Evolutionary conservation across 208 protist species (phyloP).

Genomic region (Crithidia bombi): DNA sequence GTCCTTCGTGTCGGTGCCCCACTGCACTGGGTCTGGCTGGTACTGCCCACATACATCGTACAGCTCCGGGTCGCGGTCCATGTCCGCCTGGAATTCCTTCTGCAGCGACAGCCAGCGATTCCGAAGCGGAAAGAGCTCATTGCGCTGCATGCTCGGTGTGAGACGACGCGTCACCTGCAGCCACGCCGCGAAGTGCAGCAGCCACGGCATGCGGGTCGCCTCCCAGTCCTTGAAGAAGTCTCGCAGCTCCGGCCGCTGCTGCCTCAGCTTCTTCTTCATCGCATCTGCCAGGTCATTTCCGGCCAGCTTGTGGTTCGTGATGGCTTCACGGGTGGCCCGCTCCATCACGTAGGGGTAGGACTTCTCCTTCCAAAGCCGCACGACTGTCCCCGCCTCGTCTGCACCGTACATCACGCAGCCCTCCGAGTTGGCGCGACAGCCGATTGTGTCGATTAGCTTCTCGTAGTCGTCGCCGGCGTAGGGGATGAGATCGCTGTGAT

Average conservation of each 20-base stretch:
- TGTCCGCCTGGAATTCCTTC: slow-evolving; percentile 29
- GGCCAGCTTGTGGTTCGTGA: slow-evolving; percentile 47
- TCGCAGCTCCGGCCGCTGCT: slow-evolving; percentile 39
- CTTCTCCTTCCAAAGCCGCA: slow-evolving; percentile 61
- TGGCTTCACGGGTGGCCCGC: slow-evolving; percentile 62
- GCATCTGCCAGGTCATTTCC: slow-evolving; percentile 33
- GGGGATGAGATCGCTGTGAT: slow-evolving; percentile 14
- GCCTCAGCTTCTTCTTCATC: slow-evolving; percentile 47
- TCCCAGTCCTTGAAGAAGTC: slow-evolving; percentile 58
- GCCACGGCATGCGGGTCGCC: slow-evolving; percentile 43
- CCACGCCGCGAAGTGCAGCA: slow-evolving; percentile 57
- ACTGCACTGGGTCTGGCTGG: slow-evolving; percentile 33
- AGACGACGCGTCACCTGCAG: slow-evolving; percentile 45
- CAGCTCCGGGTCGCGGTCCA: slow-evolving; percentile 38
- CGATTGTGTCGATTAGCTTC: slow-evolving; percentile 39
- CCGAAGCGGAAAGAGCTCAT: slow-evolving; percentile 33
- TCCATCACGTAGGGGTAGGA: slow-evolving; percentile 62
- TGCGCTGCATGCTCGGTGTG: slow-evolving; percentile 21
- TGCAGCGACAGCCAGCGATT: slow-evolving; percentile 48
- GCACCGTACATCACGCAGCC: slow-evolving; percentile 72
- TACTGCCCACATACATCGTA: slow-evolving; percentile 31
- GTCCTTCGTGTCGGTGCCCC: slow-evolving; percentile 25
- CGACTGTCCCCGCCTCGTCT: slow-evolving; percentile 34
- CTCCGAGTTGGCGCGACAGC: slow-evolving; percentile 41
- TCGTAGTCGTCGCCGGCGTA: slow-evolving; percentile 35